These are phyloP conservation scores for Ophiorrhiza pumila DNA, from an alignment of 257 asterid species.

Conservation along the genomic window DNA sequence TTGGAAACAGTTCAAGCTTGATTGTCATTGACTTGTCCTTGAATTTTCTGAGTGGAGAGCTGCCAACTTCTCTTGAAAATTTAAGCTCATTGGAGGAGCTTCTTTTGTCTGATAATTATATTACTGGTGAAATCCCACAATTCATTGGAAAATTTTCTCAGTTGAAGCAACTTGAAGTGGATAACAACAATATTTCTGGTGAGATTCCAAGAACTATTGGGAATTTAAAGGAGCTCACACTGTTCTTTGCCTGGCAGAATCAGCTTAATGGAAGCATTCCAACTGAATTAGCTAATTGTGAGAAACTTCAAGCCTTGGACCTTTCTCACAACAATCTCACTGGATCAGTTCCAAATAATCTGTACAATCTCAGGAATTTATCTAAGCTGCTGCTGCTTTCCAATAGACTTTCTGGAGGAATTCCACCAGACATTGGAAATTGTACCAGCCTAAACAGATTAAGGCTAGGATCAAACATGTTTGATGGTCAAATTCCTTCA, in stretches of 20 bases:
- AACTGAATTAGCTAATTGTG: constrained; percentile 43
- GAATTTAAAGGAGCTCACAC: constrained; percentile 51
- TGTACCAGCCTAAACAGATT: constrained; percentile 55
- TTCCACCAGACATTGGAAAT: constrained; percentile 62
- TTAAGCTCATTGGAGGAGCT: constrained; percentile 55
- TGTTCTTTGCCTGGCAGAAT: constrained; percentile 77
- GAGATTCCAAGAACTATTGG: constrained; percentile 57
- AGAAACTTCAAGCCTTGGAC: constrained; percentile 56
- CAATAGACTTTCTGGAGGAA: constrained; percentile 52
- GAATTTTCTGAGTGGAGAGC: constrained; percentile 50
- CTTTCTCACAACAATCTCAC: constrained; percentile 57
- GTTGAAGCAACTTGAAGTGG: constrained; percentile 64
- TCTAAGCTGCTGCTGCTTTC: constrained; percentile 61
- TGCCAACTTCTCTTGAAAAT: constrained; percentile 46
- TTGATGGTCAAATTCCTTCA: constrained; percentile 48
- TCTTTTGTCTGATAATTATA: constrained; percentile 56
- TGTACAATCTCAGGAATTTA: constrained; percentile 57
- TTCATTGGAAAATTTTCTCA: constrained; percentile 50
- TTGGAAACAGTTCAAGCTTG: constrained; percentile 60
- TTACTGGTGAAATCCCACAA: constrained; percentile 50
- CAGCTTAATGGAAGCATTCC: constrained; percentile 63
- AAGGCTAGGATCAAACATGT: constrained; percentile 53
- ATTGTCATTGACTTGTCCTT: constrained; percentile 55
- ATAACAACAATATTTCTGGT: constrained; percentile 60
- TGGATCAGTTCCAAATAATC: constrained; percentile 50